Evolutionary conservation across 140 eudicot species (phyloP).

Genomic region (Stevia rebaudiana): DNA sequence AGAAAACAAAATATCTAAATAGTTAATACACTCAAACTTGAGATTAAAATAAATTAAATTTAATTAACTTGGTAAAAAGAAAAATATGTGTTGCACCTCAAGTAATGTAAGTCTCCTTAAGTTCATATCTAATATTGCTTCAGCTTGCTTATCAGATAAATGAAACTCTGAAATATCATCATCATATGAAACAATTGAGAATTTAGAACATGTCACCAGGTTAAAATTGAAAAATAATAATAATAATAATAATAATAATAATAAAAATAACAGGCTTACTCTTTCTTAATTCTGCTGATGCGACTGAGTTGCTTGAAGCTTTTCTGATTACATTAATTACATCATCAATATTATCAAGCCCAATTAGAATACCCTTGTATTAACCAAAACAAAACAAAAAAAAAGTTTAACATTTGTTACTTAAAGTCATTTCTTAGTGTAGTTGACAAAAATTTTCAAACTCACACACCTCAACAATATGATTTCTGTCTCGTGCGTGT

Average conservation of each 20-base stretch:
- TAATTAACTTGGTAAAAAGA: not conserved
- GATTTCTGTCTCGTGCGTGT: conserved; percentile 79
- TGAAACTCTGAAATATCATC: conserved; percentile 50
- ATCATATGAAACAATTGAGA: conserved; percentile 5
- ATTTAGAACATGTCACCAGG: not conserved
- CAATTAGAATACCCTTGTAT: conserved; percentile 73
- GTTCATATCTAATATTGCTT: conserved; percentile 84
- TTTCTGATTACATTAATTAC: conserved; percentile 66
- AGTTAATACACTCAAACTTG: not conserved
- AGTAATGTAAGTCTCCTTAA: conserved; percentile 80
- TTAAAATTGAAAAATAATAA: too few relatives aligned
- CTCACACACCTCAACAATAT: conserved; percentile 72
- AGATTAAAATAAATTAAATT: not conserved
- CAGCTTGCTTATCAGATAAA: conserved; percentile 93
- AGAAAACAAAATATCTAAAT: not conserved
- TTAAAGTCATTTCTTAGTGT: not conserved
- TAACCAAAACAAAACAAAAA: conserved; percentile 8
- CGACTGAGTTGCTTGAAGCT: conserved; percentile 69
- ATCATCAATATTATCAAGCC: conserved; percentile 84
- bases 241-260: too few relatives aligned
- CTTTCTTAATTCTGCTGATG: conserved; percentile 60
- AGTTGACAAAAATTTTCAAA: conserved; percentile 1
- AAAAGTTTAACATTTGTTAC: not conserved
- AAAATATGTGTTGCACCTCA: conserved; percentile 44
- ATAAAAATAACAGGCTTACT: conserved; percentile 32